Percentiles rank a stretch among this genome's conserved stretches.
Conservation (phyloP, 768 basidiomycete species). For the Phlebiopsis gigantea region DNA sequence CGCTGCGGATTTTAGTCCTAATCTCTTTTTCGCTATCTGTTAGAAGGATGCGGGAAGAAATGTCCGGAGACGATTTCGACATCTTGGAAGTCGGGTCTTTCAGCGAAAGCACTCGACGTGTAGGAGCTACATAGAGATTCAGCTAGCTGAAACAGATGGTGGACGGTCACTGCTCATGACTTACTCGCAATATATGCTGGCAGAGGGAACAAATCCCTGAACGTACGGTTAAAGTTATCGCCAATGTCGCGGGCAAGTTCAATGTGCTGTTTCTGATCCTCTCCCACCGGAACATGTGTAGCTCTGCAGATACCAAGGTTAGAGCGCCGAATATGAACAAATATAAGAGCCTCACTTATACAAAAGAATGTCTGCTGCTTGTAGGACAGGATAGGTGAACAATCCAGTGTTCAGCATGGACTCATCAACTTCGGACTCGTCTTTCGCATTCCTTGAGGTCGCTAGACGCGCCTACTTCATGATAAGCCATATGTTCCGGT, state of each 20-base stretch:
- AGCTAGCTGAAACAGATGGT: neutral
- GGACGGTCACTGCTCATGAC: constrained; percentile 22
- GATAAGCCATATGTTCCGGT: neutral
- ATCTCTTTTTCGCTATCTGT: constrained; percentile 68
- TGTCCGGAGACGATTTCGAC: constrained; percentile 87
- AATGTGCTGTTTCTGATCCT: constrained; percentile 93
- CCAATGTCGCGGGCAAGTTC: constrained; percentile 85
- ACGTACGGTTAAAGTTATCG: constrained; percentile 73
- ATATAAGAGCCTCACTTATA: constrained; percentile 54
- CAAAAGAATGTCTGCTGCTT: constrained; percentile 86
- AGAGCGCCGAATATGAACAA: neutral
- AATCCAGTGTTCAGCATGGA: constrained; percentile 78
- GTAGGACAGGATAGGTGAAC: constrained; percentile 89
- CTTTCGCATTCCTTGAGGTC: constrained; percentile 64
- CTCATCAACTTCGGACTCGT: constrained; percentile 77
- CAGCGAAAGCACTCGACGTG: constrained; percentile 80
- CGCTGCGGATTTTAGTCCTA: constrained; percentile 62
- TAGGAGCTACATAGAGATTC: constrained; percentile 75
- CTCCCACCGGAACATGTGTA: constrained; percentile 93
- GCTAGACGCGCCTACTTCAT: constrained; percentile 63
- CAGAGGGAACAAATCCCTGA: constrained; percentile 60
- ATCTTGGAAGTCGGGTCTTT: constrained; percentile 85
- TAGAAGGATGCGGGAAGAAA: constrained; percentile 76
- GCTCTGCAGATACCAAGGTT: constrained; percentile 55
- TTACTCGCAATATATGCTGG: constrained; percentile 72